These are phyloP conservation scores for Lentinula novae-zelandiae DNA, from an alignment of 1,284 basidiomycete genomes.

Conservation along the genomic window DNA sequence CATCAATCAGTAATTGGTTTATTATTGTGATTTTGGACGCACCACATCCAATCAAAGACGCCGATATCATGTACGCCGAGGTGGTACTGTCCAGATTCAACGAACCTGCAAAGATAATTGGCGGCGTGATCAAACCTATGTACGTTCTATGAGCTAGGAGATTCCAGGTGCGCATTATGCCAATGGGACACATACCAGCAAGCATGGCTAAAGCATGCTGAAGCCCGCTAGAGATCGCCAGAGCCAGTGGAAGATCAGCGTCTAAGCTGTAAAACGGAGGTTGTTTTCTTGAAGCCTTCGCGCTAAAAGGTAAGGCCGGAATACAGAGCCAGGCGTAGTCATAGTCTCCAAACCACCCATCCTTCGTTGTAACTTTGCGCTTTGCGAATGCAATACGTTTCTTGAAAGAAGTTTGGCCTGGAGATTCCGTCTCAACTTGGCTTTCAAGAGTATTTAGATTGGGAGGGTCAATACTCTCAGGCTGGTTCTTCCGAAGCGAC, in stretches of 20 bases:
- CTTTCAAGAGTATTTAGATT: neutral
- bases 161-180: neutral
- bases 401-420: neutral
- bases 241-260: constrained; percentile 62
- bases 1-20: neutral
- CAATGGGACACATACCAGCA: constrained; percentile 35
- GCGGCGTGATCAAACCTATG: constrained; percentile 60
- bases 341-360: constrained; percentile 79
- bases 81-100: constrained; percentile 52
- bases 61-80: constrained; percentile 79
- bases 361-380: constrained; percentile 36
- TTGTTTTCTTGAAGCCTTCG: constrained; percentile 26
- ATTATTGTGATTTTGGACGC: constrained; percentile 17
- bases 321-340: constrained; percentile 72
- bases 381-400: constrained; percentile 14
- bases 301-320: constrained; percentile 56
- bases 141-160: neutral
- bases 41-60: constrained; percentile 78
- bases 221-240: constrained; percentile 67
- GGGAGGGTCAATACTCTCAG: neutral
- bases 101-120: constrained; percentile 75
- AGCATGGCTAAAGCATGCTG: constrained; percentile 84
- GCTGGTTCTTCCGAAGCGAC: neutral
- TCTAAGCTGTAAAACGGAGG: constrained; percentile 77
- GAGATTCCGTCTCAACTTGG: neutral